Evolutionary conservation across 169 alveolate genomes (phyloP).

Genomic region (Eimeria nieschulzi): DNA sequence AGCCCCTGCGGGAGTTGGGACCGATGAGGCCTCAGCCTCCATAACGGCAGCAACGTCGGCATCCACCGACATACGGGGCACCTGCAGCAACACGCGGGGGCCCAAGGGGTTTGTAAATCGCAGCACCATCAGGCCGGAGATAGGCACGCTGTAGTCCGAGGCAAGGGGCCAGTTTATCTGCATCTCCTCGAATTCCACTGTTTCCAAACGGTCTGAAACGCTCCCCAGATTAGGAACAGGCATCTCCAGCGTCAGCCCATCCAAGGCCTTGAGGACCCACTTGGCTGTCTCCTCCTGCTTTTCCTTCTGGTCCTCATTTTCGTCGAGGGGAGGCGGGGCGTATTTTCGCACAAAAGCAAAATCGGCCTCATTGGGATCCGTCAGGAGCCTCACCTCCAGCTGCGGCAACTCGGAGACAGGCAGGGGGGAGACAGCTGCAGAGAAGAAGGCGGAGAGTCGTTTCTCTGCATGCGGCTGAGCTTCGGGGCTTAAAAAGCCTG

Average conservation of each 20-base stretch:
- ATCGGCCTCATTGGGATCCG: background rate
- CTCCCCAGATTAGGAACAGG: background rate
- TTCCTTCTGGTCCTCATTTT: background rate
- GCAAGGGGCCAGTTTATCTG: background rate
- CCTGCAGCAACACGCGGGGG: background rate
- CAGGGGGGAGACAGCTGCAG: conserved; percentile 20
- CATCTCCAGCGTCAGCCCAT: background rate
- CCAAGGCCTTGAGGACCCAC: background rate
- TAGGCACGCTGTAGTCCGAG: background rate
- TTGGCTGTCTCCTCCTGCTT: background rate
- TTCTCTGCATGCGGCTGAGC: background rate
- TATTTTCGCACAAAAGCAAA: background rate
- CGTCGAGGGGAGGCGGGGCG: background rate
- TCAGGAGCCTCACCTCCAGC: background rate
- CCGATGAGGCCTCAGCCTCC: background rate
- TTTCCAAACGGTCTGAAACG: background rate
- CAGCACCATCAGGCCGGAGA: background rate
- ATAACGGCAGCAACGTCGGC: conserved; percentile 2
- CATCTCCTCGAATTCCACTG: background rate
- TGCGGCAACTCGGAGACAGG: background rate
- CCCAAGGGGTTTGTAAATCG: background rate
- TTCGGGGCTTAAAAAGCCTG: background rate
- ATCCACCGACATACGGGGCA: background rate
- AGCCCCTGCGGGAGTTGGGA: conserved; percentile 15
- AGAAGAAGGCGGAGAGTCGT: background rate